A percentile compares a stretch with the other conserved stretches of the same genome.
Evolutionary conservation across 495 filamentous ascomycete genomes (phyloP).

Genomic region (Hypoxylon lienhwacheense): DNA sequence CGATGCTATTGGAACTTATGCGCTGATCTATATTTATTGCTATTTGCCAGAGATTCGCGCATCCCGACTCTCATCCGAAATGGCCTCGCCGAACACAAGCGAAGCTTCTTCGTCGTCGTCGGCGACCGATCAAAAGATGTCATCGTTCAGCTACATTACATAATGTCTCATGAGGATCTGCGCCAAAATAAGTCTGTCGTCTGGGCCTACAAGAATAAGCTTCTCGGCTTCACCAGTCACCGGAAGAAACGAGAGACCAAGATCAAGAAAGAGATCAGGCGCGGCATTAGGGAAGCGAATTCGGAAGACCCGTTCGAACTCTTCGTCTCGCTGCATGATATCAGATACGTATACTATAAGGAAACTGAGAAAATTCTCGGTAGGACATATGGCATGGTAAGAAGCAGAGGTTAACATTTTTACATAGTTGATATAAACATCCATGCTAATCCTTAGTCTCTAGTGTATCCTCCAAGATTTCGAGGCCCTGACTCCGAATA

Average conservation of each 20-base stretch:
- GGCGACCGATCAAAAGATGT: slow-evolving; percentile 96
- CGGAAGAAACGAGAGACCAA: slow-evolving; percentile 97
- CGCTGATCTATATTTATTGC: slow-evolving; percentile 14
- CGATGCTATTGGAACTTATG: background rate
- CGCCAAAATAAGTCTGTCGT: slow-evolving; percentile 96
- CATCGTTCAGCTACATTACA: slow-evolving; percentile 92
- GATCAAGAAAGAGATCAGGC: slow-evolving; percentile 97
- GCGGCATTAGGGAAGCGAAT: slow-evolving; percentile 92
- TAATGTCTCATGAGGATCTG: slow-evolving; percentile 84
- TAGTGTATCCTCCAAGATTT: slow-evolving; percentile 94
- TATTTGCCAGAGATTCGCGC: slow-evolving; percentile 71
- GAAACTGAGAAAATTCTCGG: slow-evolving; percentile 99
- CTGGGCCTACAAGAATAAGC: slow-evolving; percentile 99
- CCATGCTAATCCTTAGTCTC: slow-evolving; percentile 16
- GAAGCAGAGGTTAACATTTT: slow-evolving; percentile 6
- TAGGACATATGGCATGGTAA: slow-evolving; percentile 92
- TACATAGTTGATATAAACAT: background rate
- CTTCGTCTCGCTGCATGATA: slow-evolving; percentile 94
- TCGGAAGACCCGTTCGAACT: slow-evolving; percentile 96
- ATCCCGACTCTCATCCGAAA: slow-evolving; percentile 96
- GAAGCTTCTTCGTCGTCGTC: slow-evolving; percentile 95
- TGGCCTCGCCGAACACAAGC: slow-evolving; percentile 93
- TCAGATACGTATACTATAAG: slow-evolving; percentile 99
- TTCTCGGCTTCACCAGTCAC: slow-evolving; percentile 89
- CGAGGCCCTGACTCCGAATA: slow-evolving; percentile 94